Evolutionary conservation across 2,329 filamentous ascomycete species (phyloP).

Genomic region (Neonectria coccinea): DNA sequence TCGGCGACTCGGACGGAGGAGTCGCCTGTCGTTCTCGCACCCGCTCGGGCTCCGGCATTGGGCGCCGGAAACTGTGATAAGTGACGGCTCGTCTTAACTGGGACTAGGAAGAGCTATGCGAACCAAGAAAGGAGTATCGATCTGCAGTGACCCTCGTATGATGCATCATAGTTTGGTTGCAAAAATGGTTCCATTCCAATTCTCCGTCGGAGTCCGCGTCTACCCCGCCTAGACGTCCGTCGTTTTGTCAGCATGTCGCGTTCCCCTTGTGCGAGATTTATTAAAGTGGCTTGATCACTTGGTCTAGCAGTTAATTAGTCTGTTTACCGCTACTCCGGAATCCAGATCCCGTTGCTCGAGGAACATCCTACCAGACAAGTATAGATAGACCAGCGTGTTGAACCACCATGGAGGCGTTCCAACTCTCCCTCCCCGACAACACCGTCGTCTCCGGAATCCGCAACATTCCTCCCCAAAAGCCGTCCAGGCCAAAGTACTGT

Average conservation of each 20-base stretch:
- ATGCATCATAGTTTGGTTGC: not conserved
- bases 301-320: too few species aligned
- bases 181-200: slow-evolving; percentile 17
- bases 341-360: not conserved
- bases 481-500: slow-evolving; percentile 23
- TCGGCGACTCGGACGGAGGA: slow-evolving; percentile 10
- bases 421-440: slow-evolving; percentile 27
- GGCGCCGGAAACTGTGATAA: not conserved
- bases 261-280: not conserved
- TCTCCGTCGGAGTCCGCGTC: not conserved
- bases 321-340: not conserved
- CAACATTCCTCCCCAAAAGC: slow-evolving; percentile 26
- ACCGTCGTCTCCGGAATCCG: slow-evolving; percentile 31
- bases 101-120: slow-evolving; percentile 7
- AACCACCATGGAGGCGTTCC: slow-evolving; percentile 33
- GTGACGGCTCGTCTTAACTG: slow-evolving; percentile 8
- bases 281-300: not conserved
- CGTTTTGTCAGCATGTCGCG: slow-evolving; percentile 21
- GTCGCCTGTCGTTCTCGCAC: not conserved
- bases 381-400: not conserved
- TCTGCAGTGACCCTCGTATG: not conserved
- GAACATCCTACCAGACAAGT: not conserved
- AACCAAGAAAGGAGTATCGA: not conserved
- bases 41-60: slow-evolving; percentile 16
- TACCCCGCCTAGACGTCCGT: not conserved